A percentile compares a stretch with the other conserved stretches of the same genome.
Evolutionary conservation across 495 filamentous ascomycete genomes (phyloP).

Genomic region (Umbilicaria muhlenbergii): DNA sequence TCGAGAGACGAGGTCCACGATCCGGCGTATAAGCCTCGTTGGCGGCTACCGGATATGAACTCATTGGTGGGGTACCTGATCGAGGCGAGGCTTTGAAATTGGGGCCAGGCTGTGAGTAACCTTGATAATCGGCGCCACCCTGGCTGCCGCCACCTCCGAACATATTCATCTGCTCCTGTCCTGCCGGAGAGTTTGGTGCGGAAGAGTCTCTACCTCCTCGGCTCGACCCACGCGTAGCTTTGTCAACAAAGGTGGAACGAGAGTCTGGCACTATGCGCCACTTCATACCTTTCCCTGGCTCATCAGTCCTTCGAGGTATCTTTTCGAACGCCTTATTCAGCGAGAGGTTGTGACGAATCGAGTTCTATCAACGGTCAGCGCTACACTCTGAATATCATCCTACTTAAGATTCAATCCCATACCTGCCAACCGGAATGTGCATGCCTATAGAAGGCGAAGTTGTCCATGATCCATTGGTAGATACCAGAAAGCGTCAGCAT

Average conservation of each 20-base stretch:
- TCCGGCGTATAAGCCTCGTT: slow-evolving; percentile 39
- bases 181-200: slow-evolving; percentile 38
- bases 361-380: slow-evolving; percentile 46
- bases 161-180: background rate
- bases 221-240: slow-evolving; percentile 6
- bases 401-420: background rate
- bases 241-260: slow-evolving; percentile 43
- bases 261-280: slow-evolving; percentile 77
- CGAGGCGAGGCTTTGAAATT: slow-evolving; percentile 22
- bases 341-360: slow-evolving; percentile 90
- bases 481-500: slow-evolving; percentile 79
- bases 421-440: slow-evolving; percentile 84
- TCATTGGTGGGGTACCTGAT: slow-evolving; percentile 31
- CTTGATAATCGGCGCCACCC: slow-evolving; percentile 27
- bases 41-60: slow-evolving; percentile 24
- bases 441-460: slow-evolving; percentile 81
- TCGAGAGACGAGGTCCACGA: slow-evolving; percentile 29
- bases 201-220: slow-evolving; percentile 31
- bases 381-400: background rate
- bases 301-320: slow-evolving; percentile 76
- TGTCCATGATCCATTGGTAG: slow-evolving; percentile 75
- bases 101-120: slow-evolving; percentile 29
- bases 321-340: slow-evolving; percentile 88
- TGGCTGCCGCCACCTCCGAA: slow-evolving; percentile 20
- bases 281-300: slow-evolving; percentile 97